phyloP scores from a whole-genome alignment of 83 land plant species.

The Isoetes engelmannii region DNA sequence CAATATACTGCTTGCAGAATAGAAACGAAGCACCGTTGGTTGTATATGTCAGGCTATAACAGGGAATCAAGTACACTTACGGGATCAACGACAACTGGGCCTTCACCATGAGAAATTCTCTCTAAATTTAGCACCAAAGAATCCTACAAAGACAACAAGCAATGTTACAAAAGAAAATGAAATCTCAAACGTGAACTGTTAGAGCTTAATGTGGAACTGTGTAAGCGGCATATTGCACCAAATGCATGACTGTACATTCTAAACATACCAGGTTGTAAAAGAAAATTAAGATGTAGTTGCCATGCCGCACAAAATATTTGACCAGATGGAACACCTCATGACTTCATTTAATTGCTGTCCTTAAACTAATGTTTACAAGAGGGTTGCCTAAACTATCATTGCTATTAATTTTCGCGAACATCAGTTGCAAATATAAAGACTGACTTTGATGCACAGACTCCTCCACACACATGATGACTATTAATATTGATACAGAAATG shows the following conservation, averaged over 20 bases:
- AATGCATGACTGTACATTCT: neutral
- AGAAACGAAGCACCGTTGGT: neutral
- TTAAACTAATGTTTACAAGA: no score
- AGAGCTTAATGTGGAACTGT: neutral
- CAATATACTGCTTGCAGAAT: conserved; percentile 26
- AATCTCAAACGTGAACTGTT: neutral
- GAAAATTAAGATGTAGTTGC: neutral
- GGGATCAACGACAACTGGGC: conserved; percentile 28
- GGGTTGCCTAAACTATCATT: no score
- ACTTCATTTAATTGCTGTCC: neutral
- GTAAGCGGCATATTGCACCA: neutral
- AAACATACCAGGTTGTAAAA: neutral
- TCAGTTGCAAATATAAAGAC: no score
- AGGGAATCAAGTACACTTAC: conserved; percentile 14
- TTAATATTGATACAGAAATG: no score
- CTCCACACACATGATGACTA: no score
- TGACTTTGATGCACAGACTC: no score
- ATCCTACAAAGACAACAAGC: conserved; percentile 10
- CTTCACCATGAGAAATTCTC: conserved; percentile 3
- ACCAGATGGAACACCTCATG: neutral
- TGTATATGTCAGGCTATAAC: neutral
- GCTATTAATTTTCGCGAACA: no score
- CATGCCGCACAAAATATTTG: neutral
- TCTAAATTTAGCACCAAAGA: conserved; percentile 20
- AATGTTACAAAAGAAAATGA: neutral